Evolutionary conservation across 23 red algal genomes (phyloP), one percentile per base, ranked within the genome.

Genomic region (Agarophyton chilense): DNA sequence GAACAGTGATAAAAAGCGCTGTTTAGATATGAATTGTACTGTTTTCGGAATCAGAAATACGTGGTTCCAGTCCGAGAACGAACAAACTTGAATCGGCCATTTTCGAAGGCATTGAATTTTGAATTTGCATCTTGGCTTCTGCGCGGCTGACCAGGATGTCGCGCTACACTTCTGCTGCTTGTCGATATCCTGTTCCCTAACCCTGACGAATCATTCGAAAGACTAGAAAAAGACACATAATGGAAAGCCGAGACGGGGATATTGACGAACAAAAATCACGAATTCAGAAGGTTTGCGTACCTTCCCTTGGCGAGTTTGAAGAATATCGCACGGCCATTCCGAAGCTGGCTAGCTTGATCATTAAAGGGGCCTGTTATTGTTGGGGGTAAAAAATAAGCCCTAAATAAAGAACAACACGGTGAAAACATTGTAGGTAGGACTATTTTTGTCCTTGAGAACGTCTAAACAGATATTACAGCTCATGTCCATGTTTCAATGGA

Each of bases 391-490:
- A 22, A 98, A 79, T 50, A 98, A 77, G 18, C 84, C 76, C 54
- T 94, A 91, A 9, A 98, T 72, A 40, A 73, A 89, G n/a, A 98
- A 79, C 25, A 98, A 78, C 25, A 98, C 21, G 1, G 90, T 96
- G 33, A 78, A 82, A 40, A 99, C 93, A 16, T 93, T 99, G 33
- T 92, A 94, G 5, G 97, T 92, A 38, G 97, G 70, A 61, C 89
- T 94, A 93, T 93, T 96, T 68, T 94, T 88, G 29, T 99, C 97
- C 78, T 99, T 99, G 41, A 99, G 83, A 33, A 99, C 94, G 73
- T 99, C 97, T 17, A 99, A 84, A 47, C 97, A 99, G 84, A 99
- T 99, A 63, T 90, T 86, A 21, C 97, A 93, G 28, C 74, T 84
- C 72, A 78, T 81, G 85, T 99, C 94, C 49, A 99, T 90, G 86